A percentile compares a stretch with the other conserved stretches of the same genome.
These are phyloP conservation scores for Fusarium sarcochroum DNA, from an alignment of 2,329 filamentous ascomycete species.

Conservation along the genomic window DNA sequence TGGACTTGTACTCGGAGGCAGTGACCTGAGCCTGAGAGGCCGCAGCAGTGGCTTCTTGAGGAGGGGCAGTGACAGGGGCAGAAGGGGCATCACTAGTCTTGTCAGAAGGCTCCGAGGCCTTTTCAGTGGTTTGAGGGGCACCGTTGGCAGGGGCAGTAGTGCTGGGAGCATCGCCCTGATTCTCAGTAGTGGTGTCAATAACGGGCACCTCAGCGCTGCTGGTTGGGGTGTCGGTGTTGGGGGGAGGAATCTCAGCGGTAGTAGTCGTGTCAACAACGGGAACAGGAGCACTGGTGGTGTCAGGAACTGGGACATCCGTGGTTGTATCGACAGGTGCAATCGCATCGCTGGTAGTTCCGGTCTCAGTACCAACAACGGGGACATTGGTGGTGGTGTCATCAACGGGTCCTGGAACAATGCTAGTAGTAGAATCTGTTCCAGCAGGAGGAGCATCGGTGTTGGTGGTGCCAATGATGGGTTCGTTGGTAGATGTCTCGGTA, in stretches of 20 bases:
- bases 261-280: not conserved
- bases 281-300: not conserved
- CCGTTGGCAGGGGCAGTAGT: not conserved
- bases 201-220: not conserved
- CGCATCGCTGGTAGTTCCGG: not conserved
- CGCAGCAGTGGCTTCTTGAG: slow-evolving; percentile 5
- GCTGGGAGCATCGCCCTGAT: not conserved
- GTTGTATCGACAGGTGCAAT: not conserved
- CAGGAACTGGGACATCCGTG: not conserved
- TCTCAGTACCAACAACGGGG: not conserved
- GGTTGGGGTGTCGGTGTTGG: not conserved
- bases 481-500: not conserved
- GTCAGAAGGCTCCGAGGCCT: not conserved
- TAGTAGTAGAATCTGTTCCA: not conserved
- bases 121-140: not conserved
- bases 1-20: slow-evolving; percentile 19
- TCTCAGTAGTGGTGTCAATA: not conserved
- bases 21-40: slow-evolving; percentile 12
- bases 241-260: not conserved
- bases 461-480: not conserved
- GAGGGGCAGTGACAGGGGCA: slow-evolving; percentile 3
- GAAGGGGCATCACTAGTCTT: not conserved
- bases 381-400: not conserved
- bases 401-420: too few relatives aligned
- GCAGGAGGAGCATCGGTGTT: not conserved